Percentiles rank a stretch among this genome's conserved stretches.
phyloP scores from a whole-genome alignment of 257 asterid species.

The Jaltomata sinuosa region DNA sequence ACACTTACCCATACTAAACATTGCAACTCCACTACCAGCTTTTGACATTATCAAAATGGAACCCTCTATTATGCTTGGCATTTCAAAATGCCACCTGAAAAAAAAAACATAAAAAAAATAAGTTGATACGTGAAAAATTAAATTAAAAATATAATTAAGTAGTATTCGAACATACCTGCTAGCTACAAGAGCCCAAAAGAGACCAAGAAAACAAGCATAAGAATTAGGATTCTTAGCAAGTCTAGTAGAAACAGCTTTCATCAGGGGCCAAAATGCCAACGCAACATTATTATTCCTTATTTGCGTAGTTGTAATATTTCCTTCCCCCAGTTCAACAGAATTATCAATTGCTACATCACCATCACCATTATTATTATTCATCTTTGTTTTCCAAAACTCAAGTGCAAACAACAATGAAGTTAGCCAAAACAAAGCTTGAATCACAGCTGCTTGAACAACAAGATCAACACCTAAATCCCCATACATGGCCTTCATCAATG shows the following conservation, averaged over 20 bases:
- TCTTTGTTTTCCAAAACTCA: slow-evolving; percentile 6
- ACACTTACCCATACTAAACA: slow-evolving; percentile 53
- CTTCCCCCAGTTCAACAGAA: slow-evolving; percentile 1
- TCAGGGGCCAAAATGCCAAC: slow-evolving; percentile 10
- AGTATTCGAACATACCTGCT: slow-evolving; percentile 21
- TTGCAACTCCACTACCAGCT: slow-evolving; percentile 52
- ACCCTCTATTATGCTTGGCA: slow-evolving; percentile 49
- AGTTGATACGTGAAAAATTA: background rate
- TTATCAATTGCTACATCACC: background rate
- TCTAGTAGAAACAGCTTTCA: slow-evolving; percentile 30
- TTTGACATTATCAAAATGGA: slow-evolving; percentile 48
- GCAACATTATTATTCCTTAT: background rate
- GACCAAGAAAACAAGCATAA: slow-evolving; percentile 36
- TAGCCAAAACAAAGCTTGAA: slow-evolving; percentile 22
- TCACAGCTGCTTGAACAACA: slow-evolving; percentile 21
- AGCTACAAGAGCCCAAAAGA: slow-evolving; percentile 51
- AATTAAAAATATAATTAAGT: background rate
- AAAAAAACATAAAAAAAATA: background rate
- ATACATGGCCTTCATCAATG: slow-evolving; percentile 27
- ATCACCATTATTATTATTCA: background rate
- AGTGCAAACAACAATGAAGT: slow-evolving; percentile 9
- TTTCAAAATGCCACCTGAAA: slow-evolving; percentile 42
- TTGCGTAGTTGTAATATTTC: background rate
- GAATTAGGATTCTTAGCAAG: slow-evolving; percentile 55
- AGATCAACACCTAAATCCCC: slow-evolving; percentile 17